These are phyloP conservation scores for Myxozyma nipponensis DNA, from an alignment of 805 yeast genomes.

Conservation along the genomic window DNA sequence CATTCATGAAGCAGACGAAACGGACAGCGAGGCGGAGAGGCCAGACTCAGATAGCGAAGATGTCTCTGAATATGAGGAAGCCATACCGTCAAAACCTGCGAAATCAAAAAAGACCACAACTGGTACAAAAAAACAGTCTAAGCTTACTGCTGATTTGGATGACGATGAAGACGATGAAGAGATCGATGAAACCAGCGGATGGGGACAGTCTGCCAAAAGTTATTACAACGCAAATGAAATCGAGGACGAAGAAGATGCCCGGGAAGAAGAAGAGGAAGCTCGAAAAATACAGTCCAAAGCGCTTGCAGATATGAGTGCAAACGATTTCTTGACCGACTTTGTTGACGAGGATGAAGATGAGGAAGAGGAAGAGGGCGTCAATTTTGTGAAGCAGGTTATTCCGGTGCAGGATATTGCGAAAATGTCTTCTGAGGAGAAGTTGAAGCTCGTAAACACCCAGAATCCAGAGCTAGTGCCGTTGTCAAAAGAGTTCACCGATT, in stretches of 20 bases:
- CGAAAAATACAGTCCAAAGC: slow-evolving; percentile 78
- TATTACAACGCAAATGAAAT: slow-evolving; percentile 36
- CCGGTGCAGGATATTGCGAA: slow-evolving; percentile 45
- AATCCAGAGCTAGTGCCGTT: slow-evolving; percentile 86
- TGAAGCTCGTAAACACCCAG: slow-evolving; percentile 51
- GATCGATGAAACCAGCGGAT: slow-evolving; percentile 38
- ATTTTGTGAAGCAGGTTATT: slow-evolving; percentile 34
- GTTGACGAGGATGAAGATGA: slow-evolving; percentile 75
- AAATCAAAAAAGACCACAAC: no score
- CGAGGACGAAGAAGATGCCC: slow-evolving; percentile 73
- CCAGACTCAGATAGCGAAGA: slow-evolving; percentile 46
- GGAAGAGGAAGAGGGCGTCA: slow-evolving; percentile 40
- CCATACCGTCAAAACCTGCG: slow-evolving; percentile 32
- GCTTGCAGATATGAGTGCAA: slow-evolving; percentile 68
- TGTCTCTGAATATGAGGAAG: slow-evolving; percentile 42
- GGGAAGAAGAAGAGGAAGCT: slow-evolving; percentile 82
- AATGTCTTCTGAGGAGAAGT: slow-evolving; percentile 53
- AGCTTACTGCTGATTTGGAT: slow-evolving; percentile 45
- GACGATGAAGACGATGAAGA: slow-evolving; percentile 47
- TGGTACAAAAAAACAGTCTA: slow-evolving; percentile 5
- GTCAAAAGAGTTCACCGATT: slow-evolving; percentile 52
- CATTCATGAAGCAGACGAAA: slow-evolving; percentile 37
- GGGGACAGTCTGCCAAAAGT: slow-evolving; percentile 39
- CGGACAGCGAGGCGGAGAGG: slow-evolving; percentile 44
- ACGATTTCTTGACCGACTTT: slow-evolving; percentile 66